A percentile compares a stretch with the other conserved stretches of the same genome.
Evolutionary conservation across 495 filamentous ascomycete genomes (phyloP).

Genomic region (Cercophora newfieldiana): DNA sequence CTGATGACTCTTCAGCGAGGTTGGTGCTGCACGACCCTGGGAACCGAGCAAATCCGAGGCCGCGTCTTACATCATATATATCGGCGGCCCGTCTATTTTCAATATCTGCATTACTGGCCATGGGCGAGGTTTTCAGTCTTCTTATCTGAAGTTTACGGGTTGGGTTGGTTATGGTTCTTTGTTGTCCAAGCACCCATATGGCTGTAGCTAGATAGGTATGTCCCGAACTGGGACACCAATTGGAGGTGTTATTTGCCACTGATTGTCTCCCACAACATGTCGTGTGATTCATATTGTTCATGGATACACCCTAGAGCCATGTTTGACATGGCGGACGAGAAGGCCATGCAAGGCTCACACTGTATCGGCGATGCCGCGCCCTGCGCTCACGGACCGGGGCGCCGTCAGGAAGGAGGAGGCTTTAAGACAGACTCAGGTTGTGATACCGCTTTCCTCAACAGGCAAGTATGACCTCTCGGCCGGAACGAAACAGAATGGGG

Average conservation of each 20-base stretch:
- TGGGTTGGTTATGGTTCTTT: not conserved
- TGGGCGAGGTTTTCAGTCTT: not conserved
- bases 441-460: not conserved
- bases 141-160: not conserved
- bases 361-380: not conserved
- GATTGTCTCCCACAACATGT: not conserved
- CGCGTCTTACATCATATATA: not conserved
- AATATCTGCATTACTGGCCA: not conserved
- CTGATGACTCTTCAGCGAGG: not conserved
- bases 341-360: not conserved
- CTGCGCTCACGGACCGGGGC: not conserved
- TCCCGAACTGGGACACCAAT: not conserved
- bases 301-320: not conserved
- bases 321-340: not conserved
- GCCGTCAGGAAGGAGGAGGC: conserved; percentile 6
- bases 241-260: not conserved
- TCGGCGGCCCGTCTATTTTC: not conserved
- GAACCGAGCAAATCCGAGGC: not conserved
- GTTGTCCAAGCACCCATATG: not conserved
- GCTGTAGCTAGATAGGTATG: not conserved
- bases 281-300: not conserved
- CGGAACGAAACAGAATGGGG: not conserved
- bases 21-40: not conserved
- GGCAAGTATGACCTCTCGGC: not conserved
- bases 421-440: conserved; percentile 12